Evolutionary conservation across 1,284 basidiomycete species (phyloP).

Genomic region (Ustilago trichophora): DNA sequence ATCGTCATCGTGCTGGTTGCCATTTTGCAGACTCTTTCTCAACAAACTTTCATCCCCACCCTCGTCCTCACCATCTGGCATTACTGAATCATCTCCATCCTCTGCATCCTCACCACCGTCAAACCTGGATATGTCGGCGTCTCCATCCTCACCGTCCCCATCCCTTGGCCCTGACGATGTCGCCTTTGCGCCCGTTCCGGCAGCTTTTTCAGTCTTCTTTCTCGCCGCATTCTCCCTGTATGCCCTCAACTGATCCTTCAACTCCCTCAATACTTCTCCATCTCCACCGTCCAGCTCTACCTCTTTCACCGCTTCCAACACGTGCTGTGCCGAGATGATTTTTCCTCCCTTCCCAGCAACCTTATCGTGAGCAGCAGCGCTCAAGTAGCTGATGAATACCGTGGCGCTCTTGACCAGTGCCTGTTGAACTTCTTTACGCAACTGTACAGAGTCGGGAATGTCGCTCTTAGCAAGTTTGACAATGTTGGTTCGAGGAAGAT

Average conservation of each 20-base stretch:
- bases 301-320: conserved; percentile 82
- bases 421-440: conserved; percentile 84
- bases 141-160: conserved; percentile 2
- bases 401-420: conserved; percentile 85
- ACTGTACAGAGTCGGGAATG: conserved; percentile 81
- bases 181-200: background rate
- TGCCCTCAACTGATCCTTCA: conserved; percentile 77
- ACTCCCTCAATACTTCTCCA: conserved; percentile 71
- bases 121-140: conserved; percentile 10
- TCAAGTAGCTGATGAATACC: conserved; percentile 86
- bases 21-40: conserved; percentile 3
- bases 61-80: background rate
- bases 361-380: conserved; percentile 81
- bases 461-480: conserved; percentile 80
- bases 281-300: conserved; percentile 79
- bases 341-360: conserved; percentile 84
- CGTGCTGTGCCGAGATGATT: conserved; percentile 85
- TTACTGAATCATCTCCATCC: conserved; percentile 11
- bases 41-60: conserved; percentile 9
- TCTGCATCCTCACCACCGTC: conserved; percentile 1
- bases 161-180: background rate
- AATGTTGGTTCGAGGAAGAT: conserved; percentile 81
- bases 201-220: conserved; percentile 9
- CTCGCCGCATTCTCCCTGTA: conserved; percentile 6
- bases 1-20: background rate